These are phyloP conservation scores for Astragalus glycyphyllos DNA, from an alignment of 306 rosid genomes.

Conservation along the genomic window DNA sequence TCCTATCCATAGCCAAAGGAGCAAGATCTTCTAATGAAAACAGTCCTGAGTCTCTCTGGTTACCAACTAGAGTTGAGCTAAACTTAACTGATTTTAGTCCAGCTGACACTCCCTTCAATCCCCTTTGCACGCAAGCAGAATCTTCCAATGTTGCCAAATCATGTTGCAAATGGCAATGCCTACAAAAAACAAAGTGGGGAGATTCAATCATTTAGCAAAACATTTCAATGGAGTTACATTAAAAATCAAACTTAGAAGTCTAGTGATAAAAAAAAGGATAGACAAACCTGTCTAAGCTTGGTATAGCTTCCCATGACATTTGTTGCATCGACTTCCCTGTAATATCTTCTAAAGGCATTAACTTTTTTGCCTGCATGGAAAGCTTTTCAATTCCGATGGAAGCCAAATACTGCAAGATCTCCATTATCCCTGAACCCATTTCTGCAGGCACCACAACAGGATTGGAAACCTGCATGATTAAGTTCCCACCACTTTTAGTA, in stretches of 20 bases:
- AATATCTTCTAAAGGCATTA: constrained; percentile 89
- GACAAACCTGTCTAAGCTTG: constrained; percentile 69
- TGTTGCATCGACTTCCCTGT: constrained; percentile 94
- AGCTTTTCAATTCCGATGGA: constrained; percentile 92
- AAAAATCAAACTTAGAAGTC: constrained; percentile 10
- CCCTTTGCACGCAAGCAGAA: constrained; percentile 37
- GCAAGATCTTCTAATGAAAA: constrained; percentile 92
- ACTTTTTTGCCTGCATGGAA: constrained; percentile 87
- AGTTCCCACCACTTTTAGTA: constrained; percentile 65
- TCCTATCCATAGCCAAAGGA: constrained; percentile 86
- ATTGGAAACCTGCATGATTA: constrained; percentile 90
- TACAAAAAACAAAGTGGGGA: constrained; percentile 45
- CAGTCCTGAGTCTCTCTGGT: constrained; percentile 57
- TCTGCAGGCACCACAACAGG: constrained; percentile 92
- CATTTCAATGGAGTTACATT: constrained; percentile 8
- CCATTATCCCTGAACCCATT: constrained; percentile 91
- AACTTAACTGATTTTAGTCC: constrained; percentile 47
- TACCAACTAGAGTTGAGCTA: constrained; percentile 47
- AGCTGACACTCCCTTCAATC: constrained; percentile 48
- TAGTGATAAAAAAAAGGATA: constrained; percentile 27
- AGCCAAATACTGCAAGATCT: constrained; percentile 75
- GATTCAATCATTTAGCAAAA: constrained; percentile 19
- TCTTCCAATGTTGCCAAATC: constrained; percentile 53
- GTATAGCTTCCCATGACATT: constrained; percentile 82
- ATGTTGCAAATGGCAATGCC: constrained; percentile 60